Percentiles rank a stretch among this genome's conserved stretches.
phyloP scores from a whole-genome alignment of 768 basidiomycete species.

The Amanita jacksonii region DNA sequence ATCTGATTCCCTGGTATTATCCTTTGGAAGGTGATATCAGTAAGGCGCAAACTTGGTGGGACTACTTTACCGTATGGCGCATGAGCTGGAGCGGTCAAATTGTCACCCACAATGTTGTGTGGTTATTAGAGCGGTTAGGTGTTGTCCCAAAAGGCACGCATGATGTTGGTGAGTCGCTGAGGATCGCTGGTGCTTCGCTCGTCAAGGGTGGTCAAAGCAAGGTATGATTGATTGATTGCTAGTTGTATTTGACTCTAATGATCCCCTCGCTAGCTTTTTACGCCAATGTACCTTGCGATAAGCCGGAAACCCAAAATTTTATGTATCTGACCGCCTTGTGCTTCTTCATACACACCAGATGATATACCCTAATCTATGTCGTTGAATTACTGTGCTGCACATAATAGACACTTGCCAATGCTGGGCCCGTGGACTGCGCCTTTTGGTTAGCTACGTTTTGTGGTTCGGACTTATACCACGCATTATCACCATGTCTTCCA shows the following conservation, averaged over 20 bases:
- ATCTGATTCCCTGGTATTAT: constrained; percentile 87
- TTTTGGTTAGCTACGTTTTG: too few species aligned
- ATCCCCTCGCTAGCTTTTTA: constrained; percentile 52
- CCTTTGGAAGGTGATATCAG: constrained; percentile 88
- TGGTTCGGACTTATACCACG: not conserved
- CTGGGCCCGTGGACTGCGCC: too few species aligned
- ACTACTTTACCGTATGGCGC: constrained; percentile 80
- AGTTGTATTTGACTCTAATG: constrained; percentile 10
- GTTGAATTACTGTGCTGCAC: too few species aligned
- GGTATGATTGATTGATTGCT: constrained; percentile 32
- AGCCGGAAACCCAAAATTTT: constrained; percentile 45
- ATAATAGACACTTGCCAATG: too few species aligned
- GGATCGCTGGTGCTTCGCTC: constrained; percentile 68
- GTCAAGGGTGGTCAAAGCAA: constrained; percentile 82
- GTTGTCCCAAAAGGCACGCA: constrained; percentile 88
- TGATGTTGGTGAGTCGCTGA: constrained; percentile 83
- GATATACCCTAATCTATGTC: constrained; percentile 1
- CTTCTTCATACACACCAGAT: too few species aligned
- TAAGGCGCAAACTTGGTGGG: constrained; percentile 93
- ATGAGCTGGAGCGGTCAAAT: constrained; percentile 83
- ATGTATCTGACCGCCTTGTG: not conserved
- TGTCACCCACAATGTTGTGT: constrained; percentile 73
- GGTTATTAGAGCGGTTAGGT: constrained; percentile 67
- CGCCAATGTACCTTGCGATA: constrained; percentile 76
- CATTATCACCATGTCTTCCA: constrained; percentile 35